Evolutionary conservation across 352 stramenopile genomes (phyloP).

Genomic region (Pythium dissotocum): DNA sequence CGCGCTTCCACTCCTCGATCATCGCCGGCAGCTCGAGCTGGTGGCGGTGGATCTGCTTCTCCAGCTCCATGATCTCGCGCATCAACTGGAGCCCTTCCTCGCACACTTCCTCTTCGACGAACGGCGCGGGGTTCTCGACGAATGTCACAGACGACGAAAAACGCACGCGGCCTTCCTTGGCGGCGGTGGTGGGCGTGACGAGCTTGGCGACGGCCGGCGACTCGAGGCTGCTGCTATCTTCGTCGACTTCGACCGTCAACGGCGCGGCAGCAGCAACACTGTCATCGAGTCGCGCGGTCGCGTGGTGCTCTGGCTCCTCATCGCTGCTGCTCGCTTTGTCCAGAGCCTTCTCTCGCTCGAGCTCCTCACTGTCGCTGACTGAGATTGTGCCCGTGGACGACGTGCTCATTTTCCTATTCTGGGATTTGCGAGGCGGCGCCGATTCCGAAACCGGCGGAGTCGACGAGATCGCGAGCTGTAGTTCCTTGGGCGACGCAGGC

Average conservation of each 20-base stretch:
- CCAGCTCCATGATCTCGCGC: constrained; percentile 33
- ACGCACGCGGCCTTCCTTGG: constrained; percentile 6
- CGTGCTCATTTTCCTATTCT: constrained; percentile 35
- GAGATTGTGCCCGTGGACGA: constrained; percentile 36
- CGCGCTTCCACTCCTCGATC: constrained; percentile 29
- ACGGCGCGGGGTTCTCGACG: constrained; percentile 10
- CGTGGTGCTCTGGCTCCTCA: constrained; percentile 12
- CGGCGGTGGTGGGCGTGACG: background rate
- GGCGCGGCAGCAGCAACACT: background rate
- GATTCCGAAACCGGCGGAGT: constrained; percentile 9
- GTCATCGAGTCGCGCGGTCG: background rate
- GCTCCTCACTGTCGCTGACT: constrained; percentile 34
- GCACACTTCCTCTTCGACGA: constrained; percentile 11
- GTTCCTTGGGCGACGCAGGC: constrained; percentile 24
- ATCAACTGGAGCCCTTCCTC: constrained; percentile 26
- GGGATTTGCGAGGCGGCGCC: background rate
- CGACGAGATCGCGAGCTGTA: constrained; percentile 12
- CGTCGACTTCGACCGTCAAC: constrained; percentile 28
- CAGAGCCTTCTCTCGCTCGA: constrained; percentile 19
- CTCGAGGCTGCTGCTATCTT: background rate
- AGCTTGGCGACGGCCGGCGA: background rate
- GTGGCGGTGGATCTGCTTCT: constrained; percentile 27
- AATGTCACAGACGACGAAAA: constrained; percentile 8
- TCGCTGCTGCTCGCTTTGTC: background rate
- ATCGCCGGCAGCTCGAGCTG: constrained; percentile 29